Evolutionary conservation across 768 basidiomycete genomes (phyloP), one percentile per base, ranked within the genome.

Genomic region (Antrodiella citrinella): DNA sequence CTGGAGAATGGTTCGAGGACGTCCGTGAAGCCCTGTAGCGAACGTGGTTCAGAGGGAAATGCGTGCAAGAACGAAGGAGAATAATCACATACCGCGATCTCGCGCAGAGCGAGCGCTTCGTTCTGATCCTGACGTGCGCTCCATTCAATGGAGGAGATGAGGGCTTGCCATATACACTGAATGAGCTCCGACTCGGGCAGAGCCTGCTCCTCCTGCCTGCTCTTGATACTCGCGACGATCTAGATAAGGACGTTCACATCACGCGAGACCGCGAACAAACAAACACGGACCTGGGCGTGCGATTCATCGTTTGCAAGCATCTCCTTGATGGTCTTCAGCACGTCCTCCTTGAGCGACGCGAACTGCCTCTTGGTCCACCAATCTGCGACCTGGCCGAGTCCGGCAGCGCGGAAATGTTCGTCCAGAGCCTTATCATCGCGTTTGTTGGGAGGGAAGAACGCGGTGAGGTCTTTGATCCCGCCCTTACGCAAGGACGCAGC

Each of bases 291-390:
- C 57, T 81, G 79, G 30, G 86, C 85, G 19, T 74, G 65, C 25
- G 81, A 57, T 49, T 91, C 89, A 45, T 80, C 83, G 41, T 74
- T 77, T 58, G 83, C 84, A 49, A 81, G 79, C 63, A 86, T 72
- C 52, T 83, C 83, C 50, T 77, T 81, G 49, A 91, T 73, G 20
- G 82, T 80, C 57, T 72, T 75, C 59, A 84, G 68, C 54, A 94
- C 78, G 41, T 75, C 73, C 51, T 93, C 89, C 66, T 87, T 92
- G 57, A 89, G 80, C 51, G 84, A 80, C 49, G 82, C 83, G 52
- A 83, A 82, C 63, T 92, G 90, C 65, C 83, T 85, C 76, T 94
- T 96, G 43, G 82, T 81, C 78, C 88, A 97, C 91, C 91, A 97
- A 13, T 98, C 95, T 2, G 88, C 84, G 40, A 97, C 80, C 57